Evolutionary conservation across 2,329 filamentous ascomycete species (phyloP).

Genomic region (Ustilaginoidea virens): DNA sequence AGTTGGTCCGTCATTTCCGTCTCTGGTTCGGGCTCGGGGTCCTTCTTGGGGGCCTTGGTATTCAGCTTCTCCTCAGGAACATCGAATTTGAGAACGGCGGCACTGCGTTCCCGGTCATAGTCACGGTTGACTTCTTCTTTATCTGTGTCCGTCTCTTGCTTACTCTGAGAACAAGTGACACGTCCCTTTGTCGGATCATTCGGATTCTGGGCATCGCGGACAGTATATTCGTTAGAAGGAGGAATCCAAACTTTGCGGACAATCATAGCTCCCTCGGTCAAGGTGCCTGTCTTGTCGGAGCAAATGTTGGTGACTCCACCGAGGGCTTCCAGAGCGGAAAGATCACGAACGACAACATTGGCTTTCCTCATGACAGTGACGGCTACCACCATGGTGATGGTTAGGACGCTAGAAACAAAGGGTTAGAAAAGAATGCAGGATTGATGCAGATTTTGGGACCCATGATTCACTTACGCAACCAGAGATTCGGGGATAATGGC

Average conservation of each 20-base stretch:
- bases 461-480: conserved; percentile 32
- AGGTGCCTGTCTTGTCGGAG: conserved; percentile 58
- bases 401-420: conserved; percentile 32
- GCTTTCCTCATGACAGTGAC: conserved; percentile 49
- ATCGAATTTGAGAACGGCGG: conserved; percentile 45
- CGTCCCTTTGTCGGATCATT: conserved; percentile 44
- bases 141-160: conserved; percentile 16
- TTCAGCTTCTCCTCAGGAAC: conserved; percentile 41
- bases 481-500: conserved; percentile 50
- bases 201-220: conserved; percentile 45
- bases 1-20: conserved; percentile 34
- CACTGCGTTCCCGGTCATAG: conserved; percentile 43
- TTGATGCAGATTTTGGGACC: background rate
- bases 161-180: conserved; percentile 29
- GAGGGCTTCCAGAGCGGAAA: conserved; percentile 52
- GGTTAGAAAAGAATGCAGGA: conserved; percentile 5
- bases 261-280: conserved; percentile 56
- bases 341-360: conserved; percentile 49
- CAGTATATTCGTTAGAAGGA: conserved; percentile 37
- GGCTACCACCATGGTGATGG: conserved; percentile 54
- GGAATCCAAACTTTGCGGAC: conserved; percentile 52
- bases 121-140: conserved; percentile 32
- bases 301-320: conserved; percentile 60
- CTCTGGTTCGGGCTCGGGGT: conserved; percentile 18
- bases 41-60: conserved; percentile 12